A percentile compares a stretch with the other conserved stretches of the same genome.
These are phyloP conservation scores for Salicornia ramosissima DNA, from an alignment of 148 eudicot species.

Conservation along the genomic window DNA sequence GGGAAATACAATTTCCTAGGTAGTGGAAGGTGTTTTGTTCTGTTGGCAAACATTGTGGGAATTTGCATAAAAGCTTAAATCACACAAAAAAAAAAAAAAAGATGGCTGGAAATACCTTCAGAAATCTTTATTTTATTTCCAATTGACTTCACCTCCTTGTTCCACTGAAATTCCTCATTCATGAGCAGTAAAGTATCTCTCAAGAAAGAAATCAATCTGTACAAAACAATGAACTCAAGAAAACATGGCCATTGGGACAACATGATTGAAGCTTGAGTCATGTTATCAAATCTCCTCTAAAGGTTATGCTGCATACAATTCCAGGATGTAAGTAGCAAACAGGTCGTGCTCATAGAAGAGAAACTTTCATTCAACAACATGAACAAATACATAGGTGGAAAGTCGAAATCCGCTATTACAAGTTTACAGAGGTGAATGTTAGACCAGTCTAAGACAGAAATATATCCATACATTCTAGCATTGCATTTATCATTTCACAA, in stretches of 20 bases:
- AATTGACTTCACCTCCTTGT: neutral
- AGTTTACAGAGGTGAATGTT: neutral
- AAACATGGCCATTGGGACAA: conserved; percentile 5
- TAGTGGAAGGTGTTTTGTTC: too few species aligned
- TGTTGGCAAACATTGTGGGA: too few species aligned
- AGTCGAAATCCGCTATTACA: conserved; percentile 9
- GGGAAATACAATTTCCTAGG: too few species aligned
- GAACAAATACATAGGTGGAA: neutral
- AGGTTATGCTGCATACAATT: neutral
- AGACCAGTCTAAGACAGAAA: conserved; percentile 6
- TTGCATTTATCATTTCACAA: conserved; percentile 12
- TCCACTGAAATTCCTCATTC: neutral
- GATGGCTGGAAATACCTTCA: conserved; percentile 11
- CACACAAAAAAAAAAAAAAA: neutral
- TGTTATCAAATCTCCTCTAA: neutral
- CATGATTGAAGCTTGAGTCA: neutral
- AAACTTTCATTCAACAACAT: neutral
- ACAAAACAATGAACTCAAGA: conserved; percentile 5
- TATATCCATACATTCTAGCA: conserved; percentile 9
- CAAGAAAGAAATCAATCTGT: conserved; percentile 2
- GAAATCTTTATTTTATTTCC: neutral
- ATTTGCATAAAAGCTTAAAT: neutral
- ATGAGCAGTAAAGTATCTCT: neutral
- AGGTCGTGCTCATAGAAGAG: neutral
- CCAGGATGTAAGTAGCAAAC: conserved; percentile 1